Conservation (phyloP, 2,329 filamentous ascomycete species). For the Stachybotrys elegans region DNA sequence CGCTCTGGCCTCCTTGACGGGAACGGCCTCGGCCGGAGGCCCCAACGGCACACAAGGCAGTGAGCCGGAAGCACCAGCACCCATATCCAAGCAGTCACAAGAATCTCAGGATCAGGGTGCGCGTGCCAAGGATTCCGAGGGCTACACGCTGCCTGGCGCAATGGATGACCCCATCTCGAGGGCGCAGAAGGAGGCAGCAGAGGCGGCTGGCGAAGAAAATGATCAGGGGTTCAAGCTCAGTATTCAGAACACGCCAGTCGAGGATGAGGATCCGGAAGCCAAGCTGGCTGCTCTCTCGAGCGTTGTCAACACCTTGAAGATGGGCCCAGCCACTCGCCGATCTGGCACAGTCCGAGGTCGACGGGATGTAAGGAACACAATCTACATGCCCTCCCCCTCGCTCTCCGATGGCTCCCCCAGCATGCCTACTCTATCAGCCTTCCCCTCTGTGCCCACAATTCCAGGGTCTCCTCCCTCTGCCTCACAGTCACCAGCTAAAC, state of each 20-base stretch:
- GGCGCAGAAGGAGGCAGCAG: slow-evolving; percentile 60
- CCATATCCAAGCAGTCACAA: slow-evolving; percentile 38
- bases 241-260: slow-evolving; percentile 73
- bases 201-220: slow-evolving; percentile 40
- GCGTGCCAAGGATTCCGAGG: slow-evolving; percentile 64
- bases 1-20: slow-evolving; percentile 21
- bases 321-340: slow-evolving; percentile 61
- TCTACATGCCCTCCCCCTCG: slow-evolving; percentile 61
- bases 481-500: background rate
- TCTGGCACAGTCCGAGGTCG: slow-evolving; percentile 78
- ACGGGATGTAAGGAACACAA: slow-evolving; percentile 85
- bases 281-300: slow-evolving; percentile 69
- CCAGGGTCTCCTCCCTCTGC: slow-evolving; percentile 16
- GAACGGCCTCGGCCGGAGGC: slow-evolving; percentile 21
- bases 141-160: slow-evolving; percentile 66
- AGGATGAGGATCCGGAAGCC: slow-evolving; percentile 70
- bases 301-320: slow-evolving; percentile 67
- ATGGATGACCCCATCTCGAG: slow-evolving; percentile 64
- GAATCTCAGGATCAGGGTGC: slow-evolving; percentile 28
- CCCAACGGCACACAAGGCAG: slow-evolving; percentile 43
- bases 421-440: slow-evolving; percentile 14
- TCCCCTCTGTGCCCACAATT: slow-evolving; percentile 18
- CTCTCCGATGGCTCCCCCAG: slow-evolving; percentile 22
- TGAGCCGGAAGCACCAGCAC: slow-evolving; percentile 47
- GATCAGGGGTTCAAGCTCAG: slow-evolving; percentile 74